phyloP scores from a whole-genome alignment of 2,329 filamentous ascomycete species.

The Ramichloridium luteum region DNA sequence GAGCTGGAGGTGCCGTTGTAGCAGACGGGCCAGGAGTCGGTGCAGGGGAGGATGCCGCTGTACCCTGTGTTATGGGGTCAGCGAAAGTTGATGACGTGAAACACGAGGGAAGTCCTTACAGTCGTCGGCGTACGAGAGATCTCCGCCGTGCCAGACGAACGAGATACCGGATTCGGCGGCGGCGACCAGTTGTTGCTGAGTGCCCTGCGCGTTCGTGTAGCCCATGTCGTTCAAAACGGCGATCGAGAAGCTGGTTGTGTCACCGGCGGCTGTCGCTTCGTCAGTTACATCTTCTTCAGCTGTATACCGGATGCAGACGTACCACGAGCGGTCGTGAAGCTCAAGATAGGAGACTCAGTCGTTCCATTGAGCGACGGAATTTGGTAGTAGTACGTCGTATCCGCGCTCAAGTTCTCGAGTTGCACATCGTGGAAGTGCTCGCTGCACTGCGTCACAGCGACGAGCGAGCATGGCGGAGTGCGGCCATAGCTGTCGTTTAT shows the following conservation, averaged over 20 bases:
- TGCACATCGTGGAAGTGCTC: slow-evolving; percentile 42
- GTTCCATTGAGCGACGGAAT: slow-evolving; percentile 39
- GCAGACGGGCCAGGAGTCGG: slow-evolving; percentile 36
- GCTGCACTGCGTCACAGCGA: slow-evolving; percentile 38
- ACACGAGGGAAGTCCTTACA: too few relatives aligned
- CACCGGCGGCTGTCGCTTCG: too few relatives aligned
- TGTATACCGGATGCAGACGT: too few relatives aligned
- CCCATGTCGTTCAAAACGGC: slow-evolving; percentile 43
- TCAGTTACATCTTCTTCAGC: too few relatives aligned
- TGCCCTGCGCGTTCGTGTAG: slow-evolving; percentile 40
- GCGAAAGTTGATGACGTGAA: too few relatives aligned
- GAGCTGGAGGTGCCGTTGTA: slow-evolving; percentile 37
- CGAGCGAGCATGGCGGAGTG: slow-evolving; percentile 38
- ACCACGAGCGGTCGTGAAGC: slow-evolving; percentile 36
- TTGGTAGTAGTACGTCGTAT: slow-evolving; percentile 40
- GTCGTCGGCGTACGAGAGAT: slow-evolving; percentile 40
- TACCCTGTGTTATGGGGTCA: too few relatives aligned
- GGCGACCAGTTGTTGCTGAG: slow-evolving; percentile 32
- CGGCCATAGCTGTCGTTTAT: slow-evolving; percentile 39
- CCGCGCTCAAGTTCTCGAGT: slow-evolving; percentile 30
- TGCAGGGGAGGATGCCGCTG: slow-evolving; percentile 40
- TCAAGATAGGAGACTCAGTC: slow-evolving; percentile 35
- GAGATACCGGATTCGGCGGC: slow-evolving; percentile 35
- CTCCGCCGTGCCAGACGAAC: slow-evolving; percentile 43
- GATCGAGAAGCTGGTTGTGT: slow-evolving; percentile 31